phyloP scores from a whole-genome alignment of 2,329 filamentous ascomycete genomes.

The Penicillium crustosum region DNA sequence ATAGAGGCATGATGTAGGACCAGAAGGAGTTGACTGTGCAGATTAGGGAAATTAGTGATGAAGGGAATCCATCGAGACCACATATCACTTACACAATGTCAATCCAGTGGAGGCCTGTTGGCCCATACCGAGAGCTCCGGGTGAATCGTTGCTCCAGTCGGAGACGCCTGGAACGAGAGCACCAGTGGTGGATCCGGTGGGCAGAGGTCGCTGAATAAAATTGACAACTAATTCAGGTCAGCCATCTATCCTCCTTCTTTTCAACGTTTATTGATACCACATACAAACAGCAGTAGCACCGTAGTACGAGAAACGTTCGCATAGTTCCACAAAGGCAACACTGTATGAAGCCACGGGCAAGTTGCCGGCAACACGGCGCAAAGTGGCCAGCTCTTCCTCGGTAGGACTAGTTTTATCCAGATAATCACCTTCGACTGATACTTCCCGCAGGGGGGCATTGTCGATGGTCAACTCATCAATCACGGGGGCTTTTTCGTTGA shows the following conservation, averaged over 20 bases:
- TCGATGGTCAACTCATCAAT: conserved; percentile 15
- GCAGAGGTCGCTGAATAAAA: conserved; percentile 60
- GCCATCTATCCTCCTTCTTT: neutral
- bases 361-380: conserved; percentile 37
- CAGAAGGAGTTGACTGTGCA: conserved; percentile 59
- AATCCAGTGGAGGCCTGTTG: conserved; percentile 56
- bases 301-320: conserved; percentile 77
- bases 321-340: conserved; percentile 71
- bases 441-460: neutral
- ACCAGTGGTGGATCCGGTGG: conserved; percentile 56
- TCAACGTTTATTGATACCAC: conserved; percentile 27
- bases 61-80: no score
- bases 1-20: conserved; percentile 60
- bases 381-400: conserved; percentile 34
- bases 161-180: conserved; percentile 25
- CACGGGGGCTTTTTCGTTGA: conserved; percentile 12
- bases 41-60: neutral
- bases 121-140: conserved; percentile 60
- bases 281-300: conserved; percentile 66
- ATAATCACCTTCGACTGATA: conserved; percentile 2
- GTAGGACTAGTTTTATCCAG: conserved; percentile 27
- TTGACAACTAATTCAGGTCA: conserved; percentile 53
- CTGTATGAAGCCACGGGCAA: conserved; percentile 67
- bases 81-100: conserved; percentile 43
- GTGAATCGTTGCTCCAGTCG: conserved; percentile 23